Percentiles rank a stretch among this genome's conserved stretches.
Conservation (phyloP, 345 rosid species). For the Arabis alpina region DNA sequence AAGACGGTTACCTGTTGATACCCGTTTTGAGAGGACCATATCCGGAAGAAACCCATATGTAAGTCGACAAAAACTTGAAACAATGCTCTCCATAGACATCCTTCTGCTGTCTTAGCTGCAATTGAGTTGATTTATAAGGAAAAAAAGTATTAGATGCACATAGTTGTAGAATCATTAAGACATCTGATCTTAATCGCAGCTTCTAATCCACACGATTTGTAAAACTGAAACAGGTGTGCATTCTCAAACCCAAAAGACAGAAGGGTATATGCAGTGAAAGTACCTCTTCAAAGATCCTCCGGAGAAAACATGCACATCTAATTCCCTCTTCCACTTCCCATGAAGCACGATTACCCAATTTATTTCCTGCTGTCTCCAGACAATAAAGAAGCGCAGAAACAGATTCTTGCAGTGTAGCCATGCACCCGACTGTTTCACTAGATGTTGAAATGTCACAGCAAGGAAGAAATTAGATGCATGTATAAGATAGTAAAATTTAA, state of each 20-base stretch:
- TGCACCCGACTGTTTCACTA: slow-evolving; percentile 70
- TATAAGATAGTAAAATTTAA: slow-evolving; percentile 14
- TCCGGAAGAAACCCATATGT: slow-evolving; percentile 81
- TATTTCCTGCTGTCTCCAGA: slow-evolving; percentile 64
- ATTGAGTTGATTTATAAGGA: slow-evolving; percentile 11
- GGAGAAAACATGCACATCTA: slow-evolving; percentile 72
- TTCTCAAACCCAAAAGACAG: slow-evolving; percentile 13
- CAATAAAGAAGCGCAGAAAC: slow-evolving; percentile 64
- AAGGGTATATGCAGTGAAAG: slow-evolving; percentile 6
- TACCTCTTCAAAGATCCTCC: slow-evolving; percentile 98
- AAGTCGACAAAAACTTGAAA: slow-evolving; percentile 73
- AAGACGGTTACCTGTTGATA: slow-evolving; percentile 63
- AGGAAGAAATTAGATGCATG: slow-evolving; percentile 25
- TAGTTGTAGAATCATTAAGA: slow-evolving; percentile 4
- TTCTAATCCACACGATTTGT: neutral
- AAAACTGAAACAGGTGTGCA: neutral
- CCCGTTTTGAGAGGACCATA: slow-evolving; percentile 73
- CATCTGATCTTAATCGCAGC: neutral
- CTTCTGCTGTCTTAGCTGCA: slow-evolving; percentile 88
- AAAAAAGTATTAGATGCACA: slow-evolving; percentile 2
- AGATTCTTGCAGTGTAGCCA: slow-evolving; percentile 77
- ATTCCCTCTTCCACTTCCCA: slow-evolving; percentile 67
- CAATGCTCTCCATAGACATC: slow-evolving; percentile 71
- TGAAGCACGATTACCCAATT: slow-evolving; percentile 47
- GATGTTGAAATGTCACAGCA: slow-evolving; percentile 41